A percentile compares a stretch with the other conserved stretches of the same genome.
phyloP scores from a whole-genome alignment of 176 grass and related monocot species.

The Tillandsia leiboldiana region DNA sequence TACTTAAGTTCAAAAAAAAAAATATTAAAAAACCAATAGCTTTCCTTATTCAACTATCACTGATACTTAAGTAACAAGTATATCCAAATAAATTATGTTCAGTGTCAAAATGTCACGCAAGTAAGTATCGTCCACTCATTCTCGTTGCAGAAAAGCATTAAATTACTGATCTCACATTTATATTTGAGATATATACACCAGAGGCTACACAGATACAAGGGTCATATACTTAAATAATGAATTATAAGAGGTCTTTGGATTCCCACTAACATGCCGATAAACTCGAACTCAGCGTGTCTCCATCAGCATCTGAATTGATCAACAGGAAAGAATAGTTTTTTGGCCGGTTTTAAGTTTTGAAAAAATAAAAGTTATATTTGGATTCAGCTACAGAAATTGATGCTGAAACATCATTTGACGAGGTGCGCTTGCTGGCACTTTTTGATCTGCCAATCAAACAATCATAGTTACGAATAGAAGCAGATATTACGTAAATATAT shows the following conservation, averaged over 20 bases:
- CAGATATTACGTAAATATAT: neutral
- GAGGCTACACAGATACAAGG: neutral
- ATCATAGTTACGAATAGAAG: neutral
- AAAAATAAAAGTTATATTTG: conserved; percentile 49
- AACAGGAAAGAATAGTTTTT: neutral
- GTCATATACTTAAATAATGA: neutral
- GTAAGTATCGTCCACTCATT: neutral
- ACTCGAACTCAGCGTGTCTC: neutral
- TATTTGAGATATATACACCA: neutral
- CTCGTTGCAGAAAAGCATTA: neutral
- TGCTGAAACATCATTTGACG: conserved; percentile 41
- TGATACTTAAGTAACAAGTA: neutral
- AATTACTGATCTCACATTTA: neutral
- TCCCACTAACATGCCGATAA: neutral
- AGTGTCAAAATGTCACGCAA: neutral
- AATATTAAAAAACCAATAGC: too few relatives aligned
- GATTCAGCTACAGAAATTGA: conserved; percentile 43
- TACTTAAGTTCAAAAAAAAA: too few relatives aligned
- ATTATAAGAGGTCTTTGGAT: neutral
- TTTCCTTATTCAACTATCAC: neutral
- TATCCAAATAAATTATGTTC: neutral
- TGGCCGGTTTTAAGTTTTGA: conserved; percentile 35
- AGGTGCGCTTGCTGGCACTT: conserved; percentile 81
- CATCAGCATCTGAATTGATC: neutral
- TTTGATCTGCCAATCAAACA: conserved; percentile 33